Conservation (phyloP, 2,329 filamentous ascomycete species). For the Blumeriella jaapii region DNA sequence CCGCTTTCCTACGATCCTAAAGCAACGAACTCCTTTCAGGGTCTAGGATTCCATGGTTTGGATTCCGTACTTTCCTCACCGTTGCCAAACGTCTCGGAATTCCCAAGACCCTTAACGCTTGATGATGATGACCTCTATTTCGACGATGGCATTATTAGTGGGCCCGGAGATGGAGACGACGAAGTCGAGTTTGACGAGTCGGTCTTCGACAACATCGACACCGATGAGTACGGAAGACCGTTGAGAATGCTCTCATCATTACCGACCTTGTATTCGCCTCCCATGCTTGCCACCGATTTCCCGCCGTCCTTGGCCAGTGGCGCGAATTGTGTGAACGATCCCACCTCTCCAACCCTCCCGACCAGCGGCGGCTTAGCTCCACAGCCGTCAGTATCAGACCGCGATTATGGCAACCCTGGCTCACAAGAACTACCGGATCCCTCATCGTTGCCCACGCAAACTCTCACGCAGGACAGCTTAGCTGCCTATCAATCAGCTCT, state of each 20-base stretch:
- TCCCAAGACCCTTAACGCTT: constrained; percentile 14
- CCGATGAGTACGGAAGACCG: constrained; percentile 48
- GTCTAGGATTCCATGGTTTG: constrained; percentile 17
- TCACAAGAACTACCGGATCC: constrained; percentile 1
- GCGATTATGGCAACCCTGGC: no score
- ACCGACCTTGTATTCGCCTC: constrained; percentile 23
- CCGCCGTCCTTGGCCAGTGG: constrained; percentile 11
- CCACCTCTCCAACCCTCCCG: constrained; percentile 1
- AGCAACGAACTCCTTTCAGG: constrained; percentile 9
- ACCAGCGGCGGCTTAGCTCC: constrained; percentile 13
- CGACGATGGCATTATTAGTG: constrained; percentile 45
- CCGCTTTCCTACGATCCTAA: constrained; percentile 6
- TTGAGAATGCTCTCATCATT: constrained; percentile 31
- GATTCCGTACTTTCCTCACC: no score
- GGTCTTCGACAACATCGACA: constrained; percentile 58
- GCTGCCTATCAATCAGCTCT: constrained; percentile 75
- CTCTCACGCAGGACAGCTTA: constrained; percentile 43
- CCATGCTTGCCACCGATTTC: constrained; percentile 14
- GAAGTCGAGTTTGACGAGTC: constrained; percentile 57
- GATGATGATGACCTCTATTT: constrained; percentile 58
- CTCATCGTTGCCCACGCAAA: constrained; percentile 15
- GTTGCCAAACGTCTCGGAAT: constrained; percentile 5
- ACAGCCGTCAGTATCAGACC: constrained; percentile 17
- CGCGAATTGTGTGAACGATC: constrained; percentile 3
- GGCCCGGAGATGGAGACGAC: constrained; percentile 35